Conservation (phyloP, 2,329 filamentous ascomycete species). For the Monosporascus sp. region DNA sequence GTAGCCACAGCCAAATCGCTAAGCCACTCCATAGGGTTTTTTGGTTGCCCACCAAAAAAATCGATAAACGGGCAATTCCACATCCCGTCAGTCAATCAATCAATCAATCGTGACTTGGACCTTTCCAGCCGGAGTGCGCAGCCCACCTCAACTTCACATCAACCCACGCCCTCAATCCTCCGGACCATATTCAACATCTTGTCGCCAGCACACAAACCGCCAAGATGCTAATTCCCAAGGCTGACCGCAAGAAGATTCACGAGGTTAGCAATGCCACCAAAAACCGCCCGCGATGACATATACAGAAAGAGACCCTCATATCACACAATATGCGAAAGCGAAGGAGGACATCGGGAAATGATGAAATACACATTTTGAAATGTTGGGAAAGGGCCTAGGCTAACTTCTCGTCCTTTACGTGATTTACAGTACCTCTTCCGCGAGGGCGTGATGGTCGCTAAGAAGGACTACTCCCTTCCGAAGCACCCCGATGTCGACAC, state of each 20-base stretch:
- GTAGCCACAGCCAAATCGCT: background rate
- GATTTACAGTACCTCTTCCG: constrained; percentile 82
- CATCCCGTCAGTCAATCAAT: background rate
- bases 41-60: constrained; percentile 3
- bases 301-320: too few relatives aligned
- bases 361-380: too few relatives aligned
- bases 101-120: background rate
- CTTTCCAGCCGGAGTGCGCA: constrained; percentile 17
- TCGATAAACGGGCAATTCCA: background rate
- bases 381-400: constrained; percentile 6
- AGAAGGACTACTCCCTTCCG: constrained; percentile 98
- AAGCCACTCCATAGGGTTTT: constrained; percentile 1
- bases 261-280: constrained; percentile 42
- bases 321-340: background rate
- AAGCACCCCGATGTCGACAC: constrained; percentile 98
- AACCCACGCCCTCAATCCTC: constrained; percentile 24
- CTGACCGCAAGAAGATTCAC: constrained; percentile 99
- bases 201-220: constrained; percentile 41
- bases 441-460: constrained; percentile 87
- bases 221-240: constrained; percentile 98
- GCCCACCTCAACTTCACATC: constrained; percentile 13
- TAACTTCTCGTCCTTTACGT: constrained; percentile 24
- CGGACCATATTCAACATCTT: constrained; percentile 43
- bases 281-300: background rate
- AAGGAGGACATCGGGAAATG: background rate